These are phyloP conservation scores for Metschnikowia rubicola DNA, from an alignment of 805 yeast genomes.

Conservation along the genomic window DNA sequence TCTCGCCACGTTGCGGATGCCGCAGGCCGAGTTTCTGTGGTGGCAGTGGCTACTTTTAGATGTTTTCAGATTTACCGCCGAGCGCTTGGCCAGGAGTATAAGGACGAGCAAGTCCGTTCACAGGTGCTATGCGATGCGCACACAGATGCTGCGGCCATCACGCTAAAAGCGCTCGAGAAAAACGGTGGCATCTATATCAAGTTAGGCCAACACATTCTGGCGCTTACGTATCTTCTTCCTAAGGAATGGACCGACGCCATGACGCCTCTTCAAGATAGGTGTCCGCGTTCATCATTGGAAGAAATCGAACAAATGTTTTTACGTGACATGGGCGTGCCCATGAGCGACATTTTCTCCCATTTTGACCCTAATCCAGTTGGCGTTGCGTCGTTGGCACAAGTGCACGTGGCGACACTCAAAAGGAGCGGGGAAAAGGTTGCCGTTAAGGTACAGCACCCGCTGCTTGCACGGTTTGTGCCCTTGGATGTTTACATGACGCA, in stretches of 20 bases:
- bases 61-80: constrained; percentile 72
- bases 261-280: constrained; percentile 86
- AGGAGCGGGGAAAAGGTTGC: constrained; percentile 73
- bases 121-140: constrained; percentile 66
- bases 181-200: constrained; percentile 95
- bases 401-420: constrained; percentile 69
- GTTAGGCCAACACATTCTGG: constrained; percentile 90
- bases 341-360: constrained; percentile 62
- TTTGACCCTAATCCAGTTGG: constrained; percentile 82
- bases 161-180: constrained; percentile 70
- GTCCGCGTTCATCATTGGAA: constrained; percentile 75
- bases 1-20: constrained; percentile 35
- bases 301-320: constrained; percentile 66
- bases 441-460: constrained; percentile 92
- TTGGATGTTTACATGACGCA: constrained; percentile 78
- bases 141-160: constrained; percentile 68
- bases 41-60: constrained; percentile 61
- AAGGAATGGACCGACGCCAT: constrained; percentile 93
- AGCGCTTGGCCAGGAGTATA: constrained; percentile 46
- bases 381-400: constrained; percentile 95
- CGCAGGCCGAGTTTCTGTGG: constrained; percentile 56
- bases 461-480: constrained; percentile 82
- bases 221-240: constrained; percentile 88
- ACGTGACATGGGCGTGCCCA: constrained; percentile 56
- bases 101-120: constrained; percentile 33